Conservation (phyloP, 2,329 filamentous ascomycete genomes). For the Proliferodiscus dingleyae region DNA sequence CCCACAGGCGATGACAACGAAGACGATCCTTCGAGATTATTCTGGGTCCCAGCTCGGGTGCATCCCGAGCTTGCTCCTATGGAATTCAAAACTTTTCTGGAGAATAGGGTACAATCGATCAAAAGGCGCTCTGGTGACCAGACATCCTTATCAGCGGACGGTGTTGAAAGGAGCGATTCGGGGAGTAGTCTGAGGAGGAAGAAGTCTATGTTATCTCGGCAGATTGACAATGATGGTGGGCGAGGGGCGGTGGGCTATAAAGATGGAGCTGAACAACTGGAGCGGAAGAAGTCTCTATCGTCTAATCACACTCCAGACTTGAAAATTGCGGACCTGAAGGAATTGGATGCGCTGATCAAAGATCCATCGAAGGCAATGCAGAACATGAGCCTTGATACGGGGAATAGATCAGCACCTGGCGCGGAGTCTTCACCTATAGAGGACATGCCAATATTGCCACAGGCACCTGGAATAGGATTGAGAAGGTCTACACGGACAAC, state of each 20-base stretch:
- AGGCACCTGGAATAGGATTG: constrained; percentile 70
- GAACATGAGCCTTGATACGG: constrained; percentile 49
- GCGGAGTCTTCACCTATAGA: constrained; percentile 43
- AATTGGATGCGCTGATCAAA: constrained; percentile 76
- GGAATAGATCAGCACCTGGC: constrained; percentile 23
- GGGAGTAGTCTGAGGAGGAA: constrained; percentile 68
- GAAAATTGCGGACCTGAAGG: constrained; percentile 54
- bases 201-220: constrained; percentile 91
- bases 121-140: constrained; percentile 75
- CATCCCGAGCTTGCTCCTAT: constrained; percentile 93
- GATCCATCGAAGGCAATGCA: constrained; percentile 70
- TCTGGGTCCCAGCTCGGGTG: constrained; percentile 93
- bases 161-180: constrained; percentile 49
- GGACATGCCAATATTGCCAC: constrained; percentile 82
- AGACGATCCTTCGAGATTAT: constrained; percentile 79
- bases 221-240: constrained; percentile 70
- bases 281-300: constrained; percentile 63
- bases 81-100: constrained; percentile 94
- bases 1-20: constrained; percentile 73
- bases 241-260: constrained; percentile 60
- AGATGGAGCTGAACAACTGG: constrained; percentile 77
- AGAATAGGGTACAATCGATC: constrained; percentile 87
- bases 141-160: constrained; percentile 53
- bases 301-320: constrained; percentile 49
- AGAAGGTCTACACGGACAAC: constrained; percentile 88